Conservation (phyloP, 2,329 filamentous ascomycete genomes). For the Graphiopsis chlorocephala region DNA sequence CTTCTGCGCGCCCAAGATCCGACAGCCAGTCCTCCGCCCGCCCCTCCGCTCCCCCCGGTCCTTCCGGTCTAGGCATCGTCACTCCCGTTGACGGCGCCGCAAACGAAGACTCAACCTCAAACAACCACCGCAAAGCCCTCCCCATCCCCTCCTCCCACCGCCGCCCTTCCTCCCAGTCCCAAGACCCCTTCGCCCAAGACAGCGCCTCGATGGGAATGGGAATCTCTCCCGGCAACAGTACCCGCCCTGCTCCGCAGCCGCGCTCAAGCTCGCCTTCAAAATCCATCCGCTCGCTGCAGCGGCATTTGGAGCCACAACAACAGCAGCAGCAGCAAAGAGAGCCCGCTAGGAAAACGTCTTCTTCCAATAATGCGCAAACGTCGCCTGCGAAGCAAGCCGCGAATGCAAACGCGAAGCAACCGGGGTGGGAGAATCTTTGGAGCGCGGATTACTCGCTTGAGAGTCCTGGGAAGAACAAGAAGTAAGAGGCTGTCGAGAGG, state of each 20-base stretch:
- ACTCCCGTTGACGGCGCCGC: neutral
- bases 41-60: constrained; percentile 9
- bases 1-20: constrained; percentile 19
- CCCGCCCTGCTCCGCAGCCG: neutral
- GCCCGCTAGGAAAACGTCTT: neutral
- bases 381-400: neutral
- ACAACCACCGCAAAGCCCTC: neutral
- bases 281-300: constrained; percentile 31
- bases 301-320: constrained; percentile 28
- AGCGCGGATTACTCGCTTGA: constrained; percentile 32
- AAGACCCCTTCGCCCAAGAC: neutral
- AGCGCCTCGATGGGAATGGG: neutral
- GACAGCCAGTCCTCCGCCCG: constrained; percentile 25
- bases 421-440: constrained; percentile 33
- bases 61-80: constrained; percentile 13
- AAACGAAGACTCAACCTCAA: neutral
- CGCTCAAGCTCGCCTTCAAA: constrained; percentile 33
- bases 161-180: neutral
- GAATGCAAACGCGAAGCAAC: neutral
- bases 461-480: constrained; percentile 28
- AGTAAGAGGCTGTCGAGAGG: neutral
- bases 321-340: neutral
- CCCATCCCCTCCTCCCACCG: neutral
- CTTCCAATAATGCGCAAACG: neutral
- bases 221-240: neutral